Evolutionary conservation across 805 yeast species (phyloP).

Genomic region (Ogataea glucozyma): DNA sequence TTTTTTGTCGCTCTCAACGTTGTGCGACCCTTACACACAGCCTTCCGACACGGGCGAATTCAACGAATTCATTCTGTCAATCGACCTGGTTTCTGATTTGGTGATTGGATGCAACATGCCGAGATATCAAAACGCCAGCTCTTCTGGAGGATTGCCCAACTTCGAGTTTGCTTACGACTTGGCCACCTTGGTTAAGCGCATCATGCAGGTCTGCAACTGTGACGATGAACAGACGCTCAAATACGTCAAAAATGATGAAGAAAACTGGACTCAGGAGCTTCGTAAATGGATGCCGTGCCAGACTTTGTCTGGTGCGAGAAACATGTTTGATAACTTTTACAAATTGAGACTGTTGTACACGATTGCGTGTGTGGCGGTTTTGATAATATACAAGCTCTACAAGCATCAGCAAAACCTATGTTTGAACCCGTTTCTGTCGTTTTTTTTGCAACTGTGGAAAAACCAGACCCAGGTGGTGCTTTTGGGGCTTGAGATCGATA

Average conservation of each 20-base stretch:
- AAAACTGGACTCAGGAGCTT: slow-evolving; percentile 35
- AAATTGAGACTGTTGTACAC: slow-evolving; percentile 48
- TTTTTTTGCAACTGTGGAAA: slow-evolving; percentile 65
- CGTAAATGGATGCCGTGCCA: slow-evolving; percentile 41
- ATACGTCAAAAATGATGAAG: slow-evolving; percentile 42
- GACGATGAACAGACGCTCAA: slow-evolving; percentile 44
- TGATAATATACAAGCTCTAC: slow-evolving; percentile 47
- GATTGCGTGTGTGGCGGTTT: slow-evolving; percentile 43
- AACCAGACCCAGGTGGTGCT: slow-evolving; percentile 59
- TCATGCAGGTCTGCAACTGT: slow-evolving; percentile 40
- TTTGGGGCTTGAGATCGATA: slow-evolving; percentile 60
- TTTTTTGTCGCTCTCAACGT: slow-evolving; percentile 35
- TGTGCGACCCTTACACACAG: slow-evolving; percentile 67
- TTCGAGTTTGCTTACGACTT: slow-evolving; percentile 36
- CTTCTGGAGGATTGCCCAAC: slow-evolving; percentile 35
- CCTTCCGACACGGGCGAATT: slow-evolving; percentile 59
- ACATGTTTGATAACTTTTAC: slow-evolving; percentile 33
- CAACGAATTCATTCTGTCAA: slow-evolving; percentile 49
- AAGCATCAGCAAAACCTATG: slow-evolving; percentile 40
- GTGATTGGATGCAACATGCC: slow-evolving; percentile 42
- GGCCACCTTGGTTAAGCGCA: slow-evolving; percentile 39
- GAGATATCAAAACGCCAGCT: slow-evolving; percentile 20
- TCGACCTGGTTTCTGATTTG: slow-evolving; percentile 55
- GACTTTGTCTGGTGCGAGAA: slow-evolving; percentile 23
- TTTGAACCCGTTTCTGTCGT: slow-evolving; percentile 62